Evolutionary conservation across 495 filamentous ascomycete genomes (phyloP).

Genomic region (Xylaria longipes): DNA sequence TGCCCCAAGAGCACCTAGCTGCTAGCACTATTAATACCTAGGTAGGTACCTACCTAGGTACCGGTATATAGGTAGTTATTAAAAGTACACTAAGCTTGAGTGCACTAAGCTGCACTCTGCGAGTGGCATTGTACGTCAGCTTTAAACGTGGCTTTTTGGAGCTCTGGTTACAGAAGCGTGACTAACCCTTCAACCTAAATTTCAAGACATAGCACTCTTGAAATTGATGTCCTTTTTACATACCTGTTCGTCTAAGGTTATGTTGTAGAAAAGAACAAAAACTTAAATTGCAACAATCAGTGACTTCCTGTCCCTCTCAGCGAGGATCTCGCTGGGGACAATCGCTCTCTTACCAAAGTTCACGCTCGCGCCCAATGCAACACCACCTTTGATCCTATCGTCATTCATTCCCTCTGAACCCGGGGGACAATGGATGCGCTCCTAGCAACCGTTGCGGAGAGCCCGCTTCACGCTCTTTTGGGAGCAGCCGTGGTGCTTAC

Average conservation of each 20-base stretch:
- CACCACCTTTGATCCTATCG: neutral
- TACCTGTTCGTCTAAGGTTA: neutral
- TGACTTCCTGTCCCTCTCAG: conserved; percentile 8
- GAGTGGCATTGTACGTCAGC: conserved; percentile 14
- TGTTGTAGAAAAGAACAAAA: neutral
- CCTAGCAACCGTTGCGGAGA: conserved; percentile 5
- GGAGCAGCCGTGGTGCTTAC: conserved; percentile 8
- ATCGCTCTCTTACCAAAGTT: conserved; percentile 6
- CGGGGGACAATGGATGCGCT: neutral
- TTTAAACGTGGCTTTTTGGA: conserved; percentile 27
- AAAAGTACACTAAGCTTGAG: too few relatives aligned
- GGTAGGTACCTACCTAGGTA: neutral
- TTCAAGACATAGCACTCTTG: neutral
- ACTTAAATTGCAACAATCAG: neutral
- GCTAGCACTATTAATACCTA: too few relatives aligned
- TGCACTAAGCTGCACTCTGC: neutral
- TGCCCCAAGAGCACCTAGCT: neutral
- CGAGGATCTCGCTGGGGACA: conserved; percentile 25
- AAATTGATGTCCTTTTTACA: neutral
- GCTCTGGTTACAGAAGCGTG: neutral
- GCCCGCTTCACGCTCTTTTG: conserved; percentile 16
- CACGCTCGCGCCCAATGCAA: conserved; percentile 1
- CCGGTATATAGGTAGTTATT: too few relatives aligned
- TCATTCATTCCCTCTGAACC: neutral
- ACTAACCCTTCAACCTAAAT: neutral